Percentiles rank a stretch among this genome's conserved stretches.
Conservation (phyloP, 176 grass and related monocot species). For the Carex parvula region DNA sequence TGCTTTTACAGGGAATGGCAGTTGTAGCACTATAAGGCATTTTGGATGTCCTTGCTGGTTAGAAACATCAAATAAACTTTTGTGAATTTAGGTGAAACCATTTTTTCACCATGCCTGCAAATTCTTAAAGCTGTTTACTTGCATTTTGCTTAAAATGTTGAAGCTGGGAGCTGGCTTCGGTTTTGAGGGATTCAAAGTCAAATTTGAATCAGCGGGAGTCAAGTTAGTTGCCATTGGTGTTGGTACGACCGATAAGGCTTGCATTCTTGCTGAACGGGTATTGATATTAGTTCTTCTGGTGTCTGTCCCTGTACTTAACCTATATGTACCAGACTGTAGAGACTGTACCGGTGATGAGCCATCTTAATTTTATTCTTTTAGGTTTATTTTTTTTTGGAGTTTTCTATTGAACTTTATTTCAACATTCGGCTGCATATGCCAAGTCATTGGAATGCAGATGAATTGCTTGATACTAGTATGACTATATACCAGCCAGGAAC, state of each 20-base stretch:
- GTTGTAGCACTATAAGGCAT: slow-evolving; percentile 74
- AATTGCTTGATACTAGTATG: not conserved
- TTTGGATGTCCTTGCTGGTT: slow-evolving; percentile 71
- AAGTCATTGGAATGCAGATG: not conserved
- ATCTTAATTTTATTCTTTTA: not conserved
- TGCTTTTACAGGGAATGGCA: slow-evolving; percentile 59
- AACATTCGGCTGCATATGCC: not conserved
- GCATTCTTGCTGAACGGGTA: slow-evolving; percentile 66
- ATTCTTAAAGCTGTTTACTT: slow-evolving; percentile 25
- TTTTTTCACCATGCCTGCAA: not conserved
- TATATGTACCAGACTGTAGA: not conserved
- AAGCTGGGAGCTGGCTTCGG: slow-evolving; percentile 84
- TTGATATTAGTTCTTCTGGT: slow-evolving; percentile 5
- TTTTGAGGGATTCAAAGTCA: slow-evolving; percentile 54
- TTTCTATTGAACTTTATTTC: not conserved
- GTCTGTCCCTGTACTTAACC: not conserved
- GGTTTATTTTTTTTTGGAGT: not conserved
- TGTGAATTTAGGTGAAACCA: not conserved
- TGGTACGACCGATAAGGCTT: slow-evolving; percentile 59
- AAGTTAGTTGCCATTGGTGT: slow-evolving; percentile 76
- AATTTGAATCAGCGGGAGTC: slow-evolving; percentile 63
- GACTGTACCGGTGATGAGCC: not conserved
- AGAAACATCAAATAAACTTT: not conserved
- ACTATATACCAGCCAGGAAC: not conserved
- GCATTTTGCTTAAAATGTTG: not conserved